phyloP scores from a whole-genome alignment of 2,329 filamentous ascomycete genomes.

The Epichloe amarillans region DNA sequence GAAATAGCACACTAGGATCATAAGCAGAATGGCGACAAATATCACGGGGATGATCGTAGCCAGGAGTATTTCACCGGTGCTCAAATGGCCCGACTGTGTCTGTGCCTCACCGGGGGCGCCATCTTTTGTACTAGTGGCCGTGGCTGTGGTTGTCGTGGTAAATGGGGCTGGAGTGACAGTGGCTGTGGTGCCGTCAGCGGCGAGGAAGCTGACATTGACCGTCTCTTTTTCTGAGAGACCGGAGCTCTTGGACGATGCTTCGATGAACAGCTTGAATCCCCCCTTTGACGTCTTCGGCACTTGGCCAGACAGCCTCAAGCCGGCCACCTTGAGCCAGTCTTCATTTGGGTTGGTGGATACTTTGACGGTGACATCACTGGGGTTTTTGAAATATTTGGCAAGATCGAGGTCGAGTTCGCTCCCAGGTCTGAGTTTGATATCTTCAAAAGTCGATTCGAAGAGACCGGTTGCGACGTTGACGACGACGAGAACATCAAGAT shows the following conservation, averaged over 20 bases:
- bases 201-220: conserved; percentile 23
- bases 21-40: conserved; percentile 18
- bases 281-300: conserved; percentile 22
- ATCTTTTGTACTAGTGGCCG: conserved; percentile 12
- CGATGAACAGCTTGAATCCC: conserved; percentile 20
- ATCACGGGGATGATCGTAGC: conserved; percentile 32
- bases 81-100: conserved; percentile 12
- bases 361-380: conserved; percentile 24
- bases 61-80: conserved; percentile 24
- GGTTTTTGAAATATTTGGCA: conserved; percentile 26
- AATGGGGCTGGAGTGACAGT: conserved; percentile 11
- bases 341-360: conserved; percentile 22
- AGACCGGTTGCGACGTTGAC: conserved; percentile 24
- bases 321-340: conserved; percentile 30
- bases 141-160: conserved; percentile 12
- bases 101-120: conserved; percentile 7
- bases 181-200: conserved; percentile 13
- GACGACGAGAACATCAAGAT: conserved; percentile 39
- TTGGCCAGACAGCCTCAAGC: conserved; percentile 26
- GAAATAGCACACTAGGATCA: conserved; percentile 21
- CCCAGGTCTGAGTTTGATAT: conserved; percentile 27
- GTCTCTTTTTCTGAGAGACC: conserved; percentile 23
- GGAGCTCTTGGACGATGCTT: conserved; percentile 20
- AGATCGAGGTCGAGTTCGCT: conserved; percentile 30
- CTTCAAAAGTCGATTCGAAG: conserved; percentile 26